Base-by-base conservation (phyloP, 495 filamentous ascomycete genomes). In the Daldinia childiae region DNA sequence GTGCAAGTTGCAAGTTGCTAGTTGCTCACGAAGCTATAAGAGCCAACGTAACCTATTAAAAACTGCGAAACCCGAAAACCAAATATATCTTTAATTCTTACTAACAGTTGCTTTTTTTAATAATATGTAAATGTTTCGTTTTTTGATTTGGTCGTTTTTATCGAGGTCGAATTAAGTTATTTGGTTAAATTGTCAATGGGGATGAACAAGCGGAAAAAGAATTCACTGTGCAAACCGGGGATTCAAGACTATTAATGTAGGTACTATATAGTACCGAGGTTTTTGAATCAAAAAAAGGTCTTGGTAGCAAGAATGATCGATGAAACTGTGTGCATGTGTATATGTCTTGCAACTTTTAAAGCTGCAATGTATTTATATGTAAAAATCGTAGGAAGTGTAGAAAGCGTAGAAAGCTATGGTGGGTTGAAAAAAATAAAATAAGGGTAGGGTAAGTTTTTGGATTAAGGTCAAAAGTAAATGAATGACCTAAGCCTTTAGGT, bases 221-320 rank as follows among this genome's bases (percentile, higher is more conserved):
- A 43, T 36, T 45, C 43, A 62, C 32, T 50, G 39, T 68, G 48
- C 54, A 73, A 68, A 61, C 56, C 41, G 17, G 39, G 21, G 43
- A 48, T 12, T 11, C 43, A 48, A 48, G 43, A 48, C 43, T 48
- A 21, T 11, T 21, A 24, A 48, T 29, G 27, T 48, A 27, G 3
- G 43, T 24, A 48, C 19, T 9, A 48, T 48, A 11, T 1, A 48
- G 43, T 48, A 48, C 43, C 43, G 43, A 48, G 43, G 8, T 12
- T 24, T 24, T 48, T 48, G 19, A 48, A 9, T 48, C 19, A 48
- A 48, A 45, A 45, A 45, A 48, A 48, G 43, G 43, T 21, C n/a
- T 45, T 45, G 39, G 39, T 41, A 43, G 17, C n/a, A 30, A 17
- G 41, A 6, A 19, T 19, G 41, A 9, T 9, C 3, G 41, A 45